These are phyloP conservation scores for Nakazawaea siamensis DNA, from an alignment of 805 yeast species.

Conservation along the genomic window DNA sequence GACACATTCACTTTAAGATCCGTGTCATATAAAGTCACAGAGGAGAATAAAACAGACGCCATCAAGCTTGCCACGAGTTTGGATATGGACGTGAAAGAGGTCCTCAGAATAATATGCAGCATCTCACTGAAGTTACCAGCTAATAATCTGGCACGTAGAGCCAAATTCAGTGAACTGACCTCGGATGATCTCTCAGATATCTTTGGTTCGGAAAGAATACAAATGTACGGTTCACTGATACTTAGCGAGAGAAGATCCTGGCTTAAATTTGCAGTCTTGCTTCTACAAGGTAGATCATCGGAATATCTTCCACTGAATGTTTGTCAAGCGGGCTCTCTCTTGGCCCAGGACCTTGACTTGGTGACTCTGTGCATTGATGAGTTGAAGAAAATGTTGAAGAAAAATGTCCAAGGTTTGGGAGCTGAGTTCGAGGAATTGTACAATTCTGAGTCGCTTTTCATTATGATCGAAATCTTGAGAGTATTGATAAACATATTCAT, in stretches of 20 bases:
- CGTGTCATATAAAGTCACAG: slow-evolving; percentile 26
- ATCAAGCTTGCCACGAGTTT: slow-evolving; percentile 29
- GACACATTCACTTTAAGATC: slow-evolving; percentile 30
- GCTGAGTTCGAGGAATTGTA: too few species aligned
- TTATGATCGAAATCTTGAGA: too few species aligned
- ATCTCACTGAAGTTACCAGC: slow-evolving; percentile 29
- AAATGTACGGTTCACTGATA: slow-evolving; percentile 29
- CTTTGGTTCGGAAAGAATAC: slow-evolving; percentile 26
- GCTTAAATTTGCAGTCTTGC: slow-evolving; percentile 31
- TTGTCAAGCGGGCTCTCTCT: slow-evolving; percentile 30
- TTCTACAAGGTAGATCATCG: slow-evolving; percentile 23
- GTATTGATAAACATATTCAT: slow-evolving; percentile 21
- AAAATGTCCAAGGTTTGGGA: too few species aligned
- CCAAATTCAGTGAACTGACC: not conserved
- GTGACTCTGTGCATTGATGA: not conserved
- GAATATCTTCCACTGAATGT: slow-evolving; percentile 18
- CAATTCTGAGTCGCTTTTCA: too few species aligned
- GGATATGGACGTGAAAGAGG: slow-evolving; percentile 33
- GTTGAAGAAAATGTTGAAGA: too few species aligned
- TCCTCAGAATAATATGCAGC: slow-evolving; percentile 38
- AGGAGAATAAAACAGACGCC: slow-evolving; percentile 29
- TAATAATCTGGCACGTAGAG: slow-evolving; percentile 11
- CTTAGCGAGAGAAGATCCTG: slow-evolving; percentile 45
- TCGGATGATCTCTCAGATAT: slow-evolving; percentile 13
- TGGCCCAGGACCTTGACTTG: slow-evolving; percentile 14